Base-by-base conservation (phyloP, 2,329 filamentous ascomycete species). In the Trichoderma cornu-damae region DNA sequence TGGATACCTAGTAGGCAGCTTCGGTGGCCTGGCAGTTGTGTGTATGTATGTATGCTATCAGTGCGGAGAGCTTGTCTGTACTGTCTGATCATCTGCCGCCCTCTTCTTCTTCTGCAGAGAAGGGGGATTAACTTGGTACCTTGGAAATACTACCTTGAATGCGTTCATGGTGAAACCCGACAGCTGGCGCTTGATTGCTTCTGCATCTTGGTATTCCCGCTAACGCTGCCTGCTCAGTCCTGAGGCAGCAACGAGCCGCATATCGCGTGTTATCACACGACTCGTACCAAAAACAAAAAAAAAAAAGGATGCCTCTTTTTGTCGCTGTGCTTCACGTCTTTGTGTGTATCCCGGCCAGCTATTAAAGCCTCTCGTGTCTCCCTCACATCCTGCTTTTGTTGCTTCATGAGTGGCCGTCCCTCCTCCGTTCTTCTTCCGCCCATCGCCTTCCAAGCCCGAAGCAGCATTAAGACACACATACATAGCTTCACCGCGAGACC, bases 161-260 rank as follows among this genome's bases (percentile, higher is more conserved):
- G 32, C 40, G 42, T 16, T 14, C 40, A 34, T 34, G 9, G 32
- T 55, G 51, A 47, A 55, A 47, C 51, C 28, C 14, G 40, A 16
- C n/a, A 28, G 51, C 42, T 26, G 51, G 51, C 51, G 51, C 51
- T 55, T 52, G 43, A 42, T 7, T 44, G 12, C 24, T 11, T 22
- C 9, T 11, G 46, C 22, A 18, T 28, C 55, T 16, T 26, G 55
- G 55, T 49, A n/a, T n/a, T 20, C 38, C 14, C 30, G 51, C 34
- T 50, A 50, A 50, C 7, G 30, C 28, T 26, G 30, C 20, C 47
- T 16, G 34, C 26, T 53, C 18, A n/a, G 18, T 38, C 26, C 48
- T 58, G 55, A 60, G 40, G 58, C 49, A 54, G 34, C 9, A 46
- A 51, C 37, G 12, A 59, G 50, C 52, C 52, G 57, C 52, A 38